Percentiles rank a stretch among this genome's conserved stretches.
Conservation (phyloP, 2,329 filamentous ascomycete genomes). For the Fusarium newnesense region DNA sequence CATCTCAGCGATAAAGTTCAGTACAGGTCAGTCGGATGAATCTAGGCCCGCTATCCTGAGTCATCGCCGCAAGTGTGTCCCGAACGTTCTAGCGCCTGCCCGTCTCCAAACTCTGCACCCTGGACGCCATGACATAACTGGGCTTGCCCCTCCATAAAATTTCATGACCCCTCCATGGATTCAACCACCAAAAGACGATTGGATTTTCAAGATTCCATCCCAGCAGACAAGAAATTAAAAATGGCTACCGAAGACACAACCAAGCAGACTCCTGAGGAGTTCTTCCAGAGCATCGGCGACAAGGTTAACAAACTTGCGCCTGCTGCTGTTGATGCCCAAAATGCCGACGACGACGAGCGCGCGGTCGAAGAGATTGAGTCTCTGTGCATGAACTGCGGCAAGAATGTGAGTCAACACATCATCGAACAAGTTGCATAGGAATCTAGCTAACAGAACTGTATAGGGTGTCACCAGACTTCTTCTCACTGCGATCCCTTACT, state of each 20-base stretch:
- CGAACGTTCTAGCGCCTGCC: constrained; percentile 42
- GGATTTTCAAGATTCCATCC: constrained; percentile 24
- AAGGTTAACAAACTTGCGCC: constrained; percentile 65
- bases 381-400: constrained; percentile 86
- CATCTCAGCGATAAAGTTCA: background rate
- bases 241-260: constrained; percentile 57
- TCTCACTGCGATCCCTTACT: constrained; percentile 93
- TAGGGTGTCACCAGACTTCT: constrained; percentile 88
- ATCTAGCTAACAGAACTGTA: constrained; percentile 24
- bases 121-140: constrained; percentile 46
- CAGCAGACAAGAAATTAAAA: constrained; percentile 48
- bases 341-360: constrained; percentile 60
- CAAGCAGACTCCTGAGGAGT: constrained; percentile 58
- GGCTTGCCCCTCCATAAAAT: constrained; percentile 48
- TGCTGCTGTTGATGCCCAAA: constrained; percentile 49
- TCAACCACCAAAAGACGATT: constrained; percentile 31
- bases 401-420: constrained; percentile 67
- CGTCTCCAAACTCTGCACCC: constrained; percentile 35
- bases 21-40: constrained; percentile 18
- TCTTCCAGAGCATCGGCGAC: constrained; percentile 71
- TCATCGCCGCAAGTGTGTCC: constrained; percentile 18
- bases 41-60: constrained; percentile 17
- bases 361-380: constrained; percentile 78
- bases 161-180: constrained; percentile 44
- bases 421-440: background rate